phyloP scores from a whole-genome alignment of 2,329 filamentous ascomycete genomes.

The Lecanicillium sp. region DNA sequence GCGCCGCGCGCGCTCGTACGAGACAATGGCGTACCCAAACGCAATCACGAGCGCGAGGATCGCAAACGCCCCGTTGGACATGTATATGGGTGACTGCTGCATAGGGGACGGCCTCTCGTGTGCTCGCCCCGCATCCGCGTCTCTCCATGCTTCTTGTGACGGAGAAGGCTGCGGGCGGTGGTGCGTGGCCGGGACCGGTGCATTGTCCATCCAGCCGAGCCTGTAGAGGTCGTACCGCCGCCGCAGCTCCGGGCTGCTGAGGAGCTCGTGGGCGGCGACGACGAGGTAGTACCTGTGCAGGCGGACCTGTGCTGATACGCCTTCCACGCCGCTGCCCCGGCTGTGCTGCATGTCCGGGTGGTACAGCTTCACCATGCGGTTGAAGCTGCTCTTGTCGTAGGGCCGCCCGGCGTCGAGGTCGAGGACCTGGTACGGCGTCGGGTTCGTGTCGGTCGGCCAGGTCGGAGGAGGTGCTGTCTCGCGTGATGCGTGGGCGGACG shows the following conservation, averaged over 20 bases:
- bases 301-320: not conserved
- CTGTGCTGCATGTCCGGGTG: conserved; percentile 16
- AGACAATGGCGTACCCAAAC: conserved; percentile 11
- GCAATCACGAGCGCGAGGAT: conserved; percentile 14
- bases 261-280: conserved; percentile 16
- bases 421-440: conserved; percentile 18
- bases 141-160: too few relatives aligned
- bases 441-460: conserved; percentile 14
- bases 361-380: conserved; percentile 18
- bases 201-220: conserved; percentile 9
- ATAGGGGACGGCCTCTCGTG: conserved; percentile 16
- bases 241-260: conserved; percentile 14
- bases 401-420: not conserved
- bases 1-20: conserved; percentile 4
- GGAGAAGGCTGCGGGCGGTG: not conserved
- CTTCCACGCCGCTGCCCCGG: not conserved
- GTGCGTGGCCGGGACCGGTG: not conserved
- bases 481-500: not conserved
- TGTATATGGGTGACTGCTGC: conserved; percentile 10
- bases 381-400: conserved; percentile 17
- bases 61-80: conserved; percentile 15
- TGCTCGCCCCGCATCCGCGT: not conserved
- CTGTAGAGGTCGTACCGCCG: conserved; percentile 14
- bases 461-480: conserved; percentile 12
- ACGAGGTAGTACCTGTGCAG: conserved; percentile 17